Evolutionary conservation across 139 green algal species (phyloP), one percentile per base, ranked within the genome.

Genomic region (Coelastrella sp.): DNA sequence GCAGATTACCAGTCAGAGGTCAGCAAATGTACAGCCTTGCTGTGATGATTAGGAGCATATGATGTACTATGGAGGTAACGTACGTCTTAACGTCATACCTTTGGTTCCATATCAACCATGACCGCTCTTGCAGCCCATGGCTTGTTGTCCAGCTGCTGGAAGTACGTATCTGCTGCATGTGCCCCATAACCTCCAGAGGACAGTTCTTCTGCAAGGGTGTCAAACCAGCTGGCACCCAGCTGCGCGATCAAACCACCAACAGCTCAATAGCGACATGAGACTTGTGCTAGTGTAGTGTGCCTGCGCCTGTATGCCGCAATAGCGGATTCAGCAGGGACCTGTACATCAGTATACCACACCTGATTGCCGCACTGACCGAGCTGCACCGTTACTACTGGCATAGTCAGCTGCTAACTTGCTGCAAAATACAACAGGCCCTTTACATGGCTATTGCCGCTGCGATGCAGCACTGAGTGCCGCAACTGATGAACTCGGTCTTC

Each of bases 51-150:
- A 15, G 15, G 24, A 22, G 20, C 49, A 49, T 49, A 49, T 49
- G 35, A 49, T 49, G 35, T 49, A 49, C 35, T 49, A 49, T 49
- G 35, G 35, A 49, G 35, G 35, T 49, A 49, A 49, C 35, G 35
- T 49, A 49, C 35, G 35, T 49, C 35, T 49, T 49, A 49, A 49
- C 1, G 3, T 49, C 35, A 49, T 61, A 96, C 96, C 90, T 98
- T 98, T 15, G 96, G 96, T 87, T 98, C 97, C 96, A 98, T 98
- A 85, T 98, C 97, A 6, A 98, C 94, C 81, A 98, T 90, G 9
- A 98, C 94, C 12, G 95, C 89, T 0, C 96, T 85, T 6, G 96
- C 95, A 59, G 93, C 79, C 58, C 89, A 92, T 10, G 22, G 78
- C 59, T 7, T 60, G 89, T 17, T 4, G 15, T 68, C 9, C 6